phyloP scores from a whole-genome alignment of 306 rosid species.

The Malus orientalis region DNA sequence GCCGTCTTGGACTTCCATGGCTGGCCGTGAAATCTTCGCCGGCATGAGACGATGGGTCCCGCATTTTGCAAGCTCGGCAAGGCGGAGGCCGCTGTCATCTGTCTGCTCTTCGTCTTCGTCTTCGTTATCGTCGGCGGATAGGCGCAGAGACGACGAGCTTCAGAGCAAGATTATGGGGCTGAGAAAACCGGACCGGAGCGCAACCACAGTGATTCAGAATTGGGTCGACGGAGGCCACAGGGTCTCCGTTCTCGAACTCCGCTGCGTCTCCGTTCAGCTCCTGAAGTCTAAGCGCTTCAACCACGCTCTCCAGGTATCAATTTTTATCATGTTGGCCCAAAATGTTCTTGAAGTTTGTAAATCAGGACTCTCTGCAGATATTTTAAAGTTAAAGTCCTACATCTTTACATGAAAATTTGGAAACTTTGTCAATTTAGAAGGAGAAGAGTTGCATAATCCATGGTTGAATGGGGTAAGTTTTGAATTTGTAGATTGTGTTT shows the following conservation, averaged over 20 bases:
- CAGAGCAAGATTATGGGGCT: constrained; percentile 30
- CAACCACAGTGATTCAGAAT: constrained; percentile 34
- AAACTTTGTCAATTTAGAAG: background rate
- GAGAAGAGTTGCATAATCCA: background rate
- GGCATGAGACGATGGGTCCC: constrained; percentile 29
- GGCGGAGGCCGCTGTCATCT: constrained; percentile 11
- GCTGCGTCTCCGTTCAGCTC: constrained; percentile 34
- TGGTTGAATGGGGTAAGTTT: background rate
- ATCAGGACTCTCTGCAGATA: background rate
- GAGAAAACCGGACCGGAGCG: constrained; percentile 15
- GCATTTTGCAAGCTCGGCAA: background rate
- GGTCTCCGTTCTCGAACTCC: constrained; percentile 42
- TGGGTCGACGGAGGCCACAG: constrained; percentile 32
- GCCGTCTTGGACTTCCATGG: constrained; percentile 17
- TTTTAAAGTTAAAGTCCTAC: background rate
- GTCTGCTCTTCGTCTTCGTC: background rate
- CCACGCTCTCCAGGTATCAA: constrained; percentile 56
- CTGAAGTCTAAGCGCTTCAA: constrained; percentile 43
- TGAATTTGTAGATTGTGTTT: background rate
- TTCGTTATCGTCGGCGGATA: constrained; percentile 10
- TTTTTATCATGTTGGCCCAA: background rate
- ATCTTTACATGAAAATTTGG: background rate
- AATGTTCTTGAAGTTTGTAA: background rate
- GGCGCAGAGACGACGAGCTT: constrained; percentile 9
- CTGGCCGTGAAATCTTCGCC: constrained; percentile 14